A percentile compares a stretch with the other conserved stretches of the same genome.
These are phyloP conservation scores for Kingdonia uniflora DNA, from an alignment of 164 flowering plant species.

Conservation along the genomic window DNA sequence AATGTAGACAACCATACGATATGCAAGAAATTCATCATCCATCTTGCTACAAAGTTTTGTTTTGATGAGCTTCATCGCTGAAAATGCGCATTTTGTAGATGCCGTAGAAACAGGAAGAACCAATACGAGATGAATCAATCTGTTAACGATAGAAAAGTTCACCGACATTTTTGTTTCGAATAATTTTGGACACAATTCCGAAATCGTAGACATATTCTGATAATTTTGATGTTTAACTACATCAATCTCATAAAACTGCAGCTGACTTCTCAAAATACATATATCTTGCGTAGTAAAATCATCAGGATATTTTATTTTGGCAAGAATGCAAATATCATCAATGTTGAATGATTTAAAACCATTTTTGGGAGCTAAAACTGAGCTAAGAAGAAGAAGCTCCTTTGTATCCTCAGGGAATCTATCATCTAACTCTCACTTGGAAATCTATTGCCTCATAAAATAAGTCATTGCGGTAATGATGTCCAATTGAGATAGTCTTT, in stretches of 20 bases:
- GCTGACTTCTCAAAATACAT: neutral
- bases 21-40: neutral
- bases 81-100: neutral
- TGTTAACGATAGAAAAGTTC: neutral
- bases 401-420: neutral
- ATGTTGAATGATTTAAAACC: neutral
- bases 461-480: neutral
- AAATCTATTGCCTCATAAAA: neutral
- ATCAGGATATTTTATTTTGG: neutral
- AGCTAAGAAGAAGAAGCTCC: constrained; percentile 1
- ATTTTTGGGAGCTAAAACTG: neutral
- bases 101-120: neutral
- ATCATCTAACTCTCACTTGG: neutral
- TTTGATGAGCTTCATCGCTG: neutral
- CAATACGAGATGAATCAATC: neutral
- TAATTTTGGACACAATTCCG: neutral
- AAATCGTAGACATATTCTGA: neutral
- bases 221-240: neutral
- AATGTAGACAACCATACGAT: neutral
- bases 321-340: neutral
- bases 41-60: neutral
- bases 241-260: neutral
- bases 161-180: neutral
- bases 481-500: neutral
- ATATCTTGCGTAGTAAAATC: neutral